These are phyloP conservation scores for Ceratocystis ficicola DNA, from an alignment of 2,329 filamentous ascomycete species.

Conservation along the genomic window DNA sequence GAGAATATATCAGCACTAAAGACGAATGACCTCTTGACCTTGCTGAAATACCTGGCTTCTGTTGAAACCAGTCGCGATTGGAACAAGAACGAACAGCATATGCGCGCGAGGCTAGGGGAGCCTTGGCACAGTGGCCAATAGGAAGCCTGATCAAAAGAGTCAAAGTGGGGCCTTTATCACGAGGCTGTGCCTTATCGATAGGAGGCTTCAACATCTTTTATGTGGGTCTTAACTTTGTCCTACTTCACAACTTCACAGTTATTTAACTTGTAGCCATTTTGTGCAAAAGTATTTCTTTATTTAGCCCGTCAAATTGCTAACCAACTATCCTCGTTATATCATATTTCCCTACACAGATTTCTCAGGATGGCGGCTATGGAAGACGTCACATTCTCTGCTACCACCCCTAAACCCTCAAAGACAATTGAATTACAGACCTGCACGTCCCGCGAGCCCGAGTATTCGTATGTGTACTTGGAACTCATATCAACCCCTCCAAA, in stretches of 20 bases:
- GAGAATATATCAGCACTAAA: neutral
- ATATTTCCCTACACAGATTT: neutral
- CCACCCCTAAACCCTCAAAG: slow-evolving; percentile 27
- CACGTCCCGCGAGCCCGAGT: slow-evolving; percentile 41
- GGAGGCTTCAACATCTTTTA: neutral
- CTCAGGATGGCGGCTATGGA: slow-evolving; percentile 2
- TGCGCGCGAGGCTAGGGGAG: neutral
- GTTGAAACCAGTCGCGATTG: neutral
- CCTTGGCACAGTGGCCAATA: slow-evolving; percentile 20
- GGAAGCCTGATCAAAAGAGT: neutral
- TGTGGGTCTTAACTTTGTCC: neutral
- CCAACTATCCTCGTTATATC: neutral
- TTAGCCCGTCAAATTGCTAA: neutral
- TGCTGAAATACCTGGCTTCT: neutral
- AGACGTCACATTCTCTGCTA: slow-evolving; percentile 27
- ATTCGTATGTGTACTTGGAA: slow-evolving; percentile 46
- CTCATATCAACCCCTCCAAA: slow-evolving; percentile 27
- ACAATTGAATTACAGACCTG: slow-evolving; percentile 39
- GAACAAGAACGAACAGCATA: neutral
- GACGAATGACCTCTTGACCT: neutral
- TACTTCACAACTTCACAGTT: neutral
- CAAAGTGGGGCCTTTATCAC: neutral
- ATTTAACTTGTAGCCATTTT: neutral
- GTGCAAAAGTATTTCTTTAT: neutral
- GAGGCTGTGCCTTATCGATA: neutral